Evolutionary conservation across 345 rosid species (phyloP).

Genomic region (Excoecaria agallocha): DNA sequence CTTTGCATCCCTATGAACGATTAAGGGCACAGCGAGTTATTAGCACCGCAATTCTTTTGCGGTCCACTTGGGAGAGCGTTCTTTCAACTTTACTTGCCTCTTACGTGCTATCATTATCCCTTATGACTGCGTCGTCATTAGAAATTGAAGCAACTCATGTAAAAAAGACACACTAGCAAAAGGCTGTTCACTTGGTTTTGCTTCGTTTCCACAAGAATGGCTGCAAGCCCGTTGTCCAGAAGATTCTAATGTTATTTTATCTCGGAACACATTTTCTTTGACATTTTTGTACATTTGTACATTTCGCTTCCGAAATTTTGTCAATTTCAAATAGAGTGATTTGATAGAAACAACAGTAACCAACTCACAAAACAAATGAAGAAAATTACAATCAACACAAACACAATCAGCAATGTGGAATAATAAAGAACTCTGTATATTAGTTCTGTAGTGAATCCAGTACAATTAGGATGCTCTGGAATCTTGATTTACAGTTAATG

Average conservation of each 20-base stretch:
- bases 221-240: conserved; percentile 8
- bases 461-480: too few relatives aligned
- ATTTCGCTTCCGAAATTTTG: not conserved
- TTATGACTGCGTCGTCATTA: conserved; percentile 29
- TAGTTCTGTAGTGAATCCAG: too few relatives aligned
- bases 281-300: conserved; percentile 18
- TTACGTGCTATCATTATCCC: conserved; percentile 39
- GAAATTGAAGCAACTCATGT: conserved; percentile 39
- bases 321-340: conserved; percentile 9
- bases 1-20: conserved; percentile 12
- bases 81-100: conserved; percentile 29
- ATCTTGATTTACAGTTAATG: too few relatives aligned
- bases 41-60: conserved; percentile 30
- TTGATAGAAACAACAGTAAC: too few relatives aligned
- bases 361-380: too few relatives aligned
- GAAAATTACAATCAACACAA: too few relatives aligned
- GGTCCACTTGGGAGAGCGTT: conserved; percentile 30
- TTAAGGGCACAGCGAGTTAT: conserved; percentile 16
- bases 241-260: conserved; percentile 3
- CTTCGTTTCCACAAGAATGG: conserved; percentile 16
- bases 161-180: conserved; percentile 18
- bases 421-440: too few relatives aligned
- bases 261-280: not conserved
- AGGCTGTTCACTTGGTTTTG: conserved; percentile 5
- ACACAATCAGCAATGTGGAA: too few relatives aligned